A percentile compares a stretch with the other conserved stretches of the same genome.
These are phyloP conservation scores for Kandelia obovata DNA, from an alignment of 345 rosid genomes.

Conservation along the genomic window DNA sequence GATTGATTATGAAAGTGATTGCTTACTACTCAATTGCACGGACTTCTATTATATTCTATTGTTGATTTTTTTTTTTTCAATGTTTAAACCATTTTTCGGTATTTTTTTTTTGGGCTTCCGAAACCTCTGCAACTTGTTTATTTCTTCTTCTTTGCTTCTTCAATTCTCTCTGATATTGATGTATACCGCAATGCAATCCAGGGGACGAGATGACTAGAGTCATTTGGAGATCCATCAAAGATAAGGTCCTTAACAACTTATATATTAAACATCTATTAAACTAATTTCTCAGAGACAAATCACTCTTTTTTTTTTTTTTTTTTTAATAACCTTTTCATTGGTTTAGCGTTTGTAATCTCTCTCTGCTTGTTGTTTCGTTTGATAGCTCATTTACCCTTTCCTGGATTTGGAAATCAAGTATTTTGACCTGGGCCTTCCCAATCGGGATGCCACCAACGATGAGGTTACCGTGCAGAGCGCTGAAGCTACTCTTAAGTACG, in stretches of 20 bases:
- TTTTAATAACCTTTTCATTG: no score
- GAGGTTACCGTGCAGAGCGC: slow-evolving; percentile 55
- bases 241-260: slow-evolving; percentile 16
- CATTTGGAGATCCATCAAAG: slow-evolving; percentile 31
- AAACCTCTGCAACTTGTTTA: background rate
- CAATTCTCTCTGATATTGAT: no score
- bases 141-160: background rate
- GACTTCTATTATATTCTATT: no score
- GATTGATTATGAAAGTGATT: no score
- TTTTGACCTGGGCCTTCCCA: slow-evolving; percentile 51
- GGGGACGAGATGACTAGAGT: slow-evolving; percentile 36
- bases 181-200: no score
- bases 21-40: no score
- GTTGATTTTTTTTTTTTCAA: no score
- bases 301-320: slow-evolving; percentile 1
- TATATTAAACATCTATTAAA: background rate
- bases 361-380: background rate
- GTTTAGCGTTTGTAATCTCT: no score
- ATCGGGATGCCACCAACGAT: slow-evolving; percentile 62
- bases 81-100: no score
- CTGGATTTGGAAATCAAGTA: slow-evolving; percentile 60
- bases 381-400: slow-evolving; percentile 76
- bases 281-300: background rate
- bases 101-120: no score
- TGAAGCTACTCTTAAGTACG: slow-evolving; percentile 59